phyloP scores from a whole-genome alignment of 495 filamentous ascomycete species.

The Mytilinidion resinicola region DNA sequence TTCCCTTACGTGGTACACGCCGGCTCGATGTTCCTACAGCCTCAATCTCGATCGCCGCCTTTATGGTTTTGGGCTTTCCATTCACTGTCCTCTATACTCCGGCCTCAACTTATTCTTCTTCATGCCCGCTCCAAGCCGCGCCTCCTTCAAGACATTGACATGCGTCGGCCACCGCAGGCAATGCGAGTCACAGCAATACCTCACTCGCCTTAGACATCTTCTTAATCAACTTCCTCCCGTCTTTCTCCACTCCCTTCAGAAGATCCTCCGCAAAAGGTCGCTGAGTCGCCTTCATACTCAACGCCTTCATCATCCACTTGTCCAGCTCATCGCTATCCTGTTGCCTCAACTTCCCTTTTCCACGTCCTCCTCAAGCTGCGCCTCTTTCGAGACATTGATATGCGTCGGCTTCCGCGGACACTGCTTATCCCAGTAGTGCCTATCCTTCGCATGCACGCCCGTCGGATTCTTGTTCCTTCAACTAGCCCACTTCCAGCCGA shows the following conservation, averaged over 20 bases:
- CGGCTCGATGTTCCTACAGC: too few species aligned
- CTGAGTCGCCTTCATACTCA: neutral
- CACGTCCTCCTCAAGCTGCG: slow-evolving; percentile 3
- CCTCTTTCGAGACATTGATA: slow-evolving; percentile 8
- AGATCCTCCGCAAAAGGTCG: slow-evolving; percentile 1
- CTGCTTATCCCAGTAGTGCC: slow-evolving; percentile 2
- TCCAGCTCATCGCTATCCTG: slow-evolving; percentile 15
- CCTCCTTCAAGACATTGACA: too few species aligned
- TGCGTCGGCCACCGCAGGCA: too few species aligned
- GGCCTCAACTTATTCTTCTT: too few species aligned
- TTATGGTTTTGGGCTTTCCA: too few species aligned
- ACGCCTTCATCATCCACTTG: slow-evolving; percentile 9
- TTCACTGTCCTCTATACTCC: too few species aligned
- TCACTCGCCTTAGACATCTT: slow-evolving; percentile 1
- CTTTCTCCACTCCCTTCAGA: slow-evolving; percentile 1
- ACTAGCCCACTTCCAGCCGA: neutral
- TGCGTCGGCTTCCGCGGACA: slow-evolving; percentile 9
- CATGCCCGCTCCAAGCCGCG: too few species aligned
- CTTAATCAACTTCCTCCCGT: slow-evolving; percentile 5
- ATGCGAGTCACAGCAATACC: too few species aligned
- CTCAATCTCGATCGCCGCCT: too few species aligned
- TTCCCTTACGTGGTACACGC: too few species aligned
- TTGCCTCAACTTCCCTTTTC: neutral
- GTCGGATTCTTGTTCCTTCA: neutral
- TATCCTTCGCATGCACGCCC: neutral